Evolutionary conservation across 768 basidiomycete species (phyloP), one percentile per base, ranked within the genome.

Genomic region (Tephrocybe sp.): DNA sequence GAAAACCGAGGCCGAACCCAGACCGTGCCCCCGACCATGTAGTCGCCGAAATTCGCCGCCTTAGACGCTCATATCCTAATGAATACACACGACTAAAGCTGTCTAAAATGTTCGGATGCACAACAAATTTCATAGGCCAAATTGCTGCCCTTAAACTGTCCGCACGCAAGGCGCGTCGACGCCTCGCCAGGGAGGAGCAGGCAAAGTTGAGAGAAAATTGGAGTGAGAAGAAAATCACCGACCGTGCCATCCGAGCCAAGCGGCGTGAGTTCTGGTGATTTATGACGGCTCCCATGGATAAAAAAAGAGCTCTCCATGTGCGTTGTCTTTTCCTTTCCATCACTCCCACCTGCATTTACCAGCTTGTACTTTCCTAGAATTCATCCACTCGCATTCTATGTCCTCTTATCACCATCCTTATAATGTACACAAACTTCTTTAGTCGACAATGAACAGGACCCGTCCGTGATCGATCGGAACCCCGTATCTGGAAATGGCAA

Each of bases 21-120:
- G 66, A 69, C 21, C 81, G 77, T 31, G 65, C 81, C 47, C 75
- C 79, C 0, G 76, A 77, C 37, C 77, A 79, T 44, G 69, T 73
- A 39, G 64, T 91, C 12, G 73, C 69, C 34, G 72, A 80, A 57
- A 80, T 92, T 40, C 76, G 78, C 30, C 56, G 73, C 18, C 75
- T 92, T 42, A 75, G 90, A 44, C 67, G 62, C 42, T 69, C 70
- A 46, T 69, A 89, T 61, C 89, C 88, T 0, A 60, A 59, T 5
- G 70, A 64, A 27, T 86, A 84, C 67, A 86, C 84, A 47, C 77
- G 85, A 36, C 68, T 69, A 49, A 78, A 73, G 64, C 77, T 93
- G n/a, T 89, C 92, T 24, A 76, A 78, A 63, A 82, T 80, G 76
- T 94, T 93, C 65, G 76, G 76, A 12, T 88, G 87, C 71, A 83